A percentile compares a stretch with the other conserved stretches of the same genome.
These are phyloP conservation scores for Boletus pseudopeckii DNA, from an alignment of 768 basidiomycete genomes.

Conservation along the genomic window DNA sequence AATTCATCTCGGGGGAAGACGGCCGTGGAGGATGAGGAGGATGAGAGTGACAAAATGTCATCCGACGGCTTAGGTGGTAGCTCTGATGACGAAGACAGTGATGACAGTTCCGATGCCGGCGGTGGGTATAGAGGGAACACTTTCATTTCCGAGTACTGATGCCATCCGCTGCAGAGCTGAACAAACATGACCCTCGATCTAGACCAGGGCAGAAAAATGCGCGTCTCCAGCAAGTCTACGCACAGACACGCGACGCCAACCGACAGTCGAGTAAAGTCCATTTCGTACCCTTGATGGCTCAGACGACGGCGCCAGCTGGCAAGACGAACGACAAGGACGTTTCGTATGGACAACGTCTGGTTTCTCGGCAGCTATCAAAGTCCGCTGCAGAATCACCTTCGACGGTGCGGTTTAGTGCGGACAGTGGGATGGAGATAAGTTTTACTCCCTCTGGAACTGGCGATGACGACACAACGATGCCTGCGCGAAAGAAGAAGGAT, in stretches of 20 bases:
- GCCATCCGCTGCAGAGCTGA: slow-evolving; percentile 39
- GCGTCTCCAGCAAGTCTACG: slow-evolving; percentile 45
- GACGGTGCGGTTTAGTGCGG: slow-evolving; percentile 32
- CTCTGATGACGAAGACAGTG: slow-evolving; percentile 37
- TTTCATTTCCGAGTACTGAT: slow-evolving; percentile 17
- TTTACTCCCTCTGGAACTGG: slow-evolving; percentile 60
- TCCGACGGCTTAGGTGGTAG: slow-evolving; percentile 51
- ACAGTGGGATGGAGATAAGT: slow-evolving; percentile 79
- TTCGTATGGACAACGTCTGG: slow-evolving; percentile 70
- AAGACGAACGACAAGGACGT: slow-evolving; percentile 46
- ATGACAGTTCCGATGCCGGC: slow-evolving; percentile 57
- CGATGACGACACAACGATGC: slow-evolving; percentile 10
- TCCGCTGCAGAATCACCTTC: slow-evolving; percentile 12
- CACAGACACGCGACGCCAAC: slow-evolving; percentile 40
- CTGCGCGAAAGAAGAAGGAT: slow-evolving; percentile 33
- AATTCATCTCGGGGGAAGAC: slow-evolving; percentile 52
- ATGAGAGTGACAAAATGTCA: slow-evolving; percentile 72
- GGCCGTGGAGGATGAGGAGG: slow-evolving; percentile 85
- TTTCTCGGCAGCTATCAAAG: slow-evolving; percentile 20
- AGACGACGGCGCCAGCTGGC: slow-evolving; percentile 25
- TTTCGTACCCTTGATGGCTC: slow-evolving; percentile 62
- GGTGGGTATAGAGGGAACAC: slow-evolving; percentile 34
- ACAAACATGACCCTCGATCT: slow-evolving; percentile 54
- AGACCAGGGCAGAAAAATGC: slow-evolving; percentile 47
- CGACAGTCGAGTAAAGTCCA: slow-evolving; percentile 50